phyloP scores from a whole-genome alignment of 2,329 filamentous ascomycete genomes.

The Clonostachys solani region DNA sequence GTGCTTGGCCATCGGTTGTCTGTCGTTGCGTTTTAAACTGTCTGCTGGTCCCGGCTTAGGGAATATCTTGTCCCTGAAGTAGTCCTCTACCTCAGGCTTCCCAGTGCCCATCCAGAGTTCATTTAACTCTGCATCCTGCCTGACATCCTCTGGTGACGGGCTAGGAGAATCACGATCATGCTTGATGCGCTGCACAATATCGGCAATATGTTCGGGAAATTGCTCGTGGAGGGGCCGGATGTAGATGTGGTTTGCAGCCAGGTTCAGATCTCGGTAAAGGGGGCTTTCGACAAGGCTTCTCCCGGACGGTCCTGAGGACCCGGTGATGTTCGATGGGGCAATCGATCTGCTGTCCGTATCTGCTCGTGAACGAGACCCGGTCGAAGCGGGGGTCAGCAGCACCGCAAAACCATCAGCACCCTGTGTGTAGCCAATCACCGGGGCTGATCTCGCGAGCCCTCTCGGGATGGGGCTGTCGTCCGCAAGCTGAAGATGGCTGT shows the following conservation, averaged over 20 bases:
- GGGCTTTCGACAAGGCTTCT: not conserved
- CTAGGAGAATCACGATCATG: slow-evolving; percentile 2
- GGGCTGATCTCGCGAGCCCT: too few species aligned
- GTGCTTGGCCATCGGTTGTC: not conserved
- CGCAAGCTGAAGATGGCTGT: too few species aligned
- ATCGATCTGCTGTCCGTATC: too few species aligned
- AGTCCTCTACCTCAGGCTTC: slow-evolving; percentile 1
- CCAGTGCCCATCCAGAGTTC: not conserved
- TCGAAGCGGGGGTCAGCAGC: too few species aligned
- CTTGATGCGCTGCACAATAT: not conserved
- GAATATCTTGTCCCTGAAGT: not conserved
- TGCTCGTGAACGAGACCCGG: too few species aligned
- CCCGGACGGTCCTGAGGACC: not conserved
- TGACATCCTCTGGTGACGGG: not conserved
- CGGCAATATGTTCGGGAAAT: slow-evolving; percentile 1
- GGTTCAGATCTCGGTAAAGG: not conserved
- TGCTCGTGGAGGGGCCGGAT: not conserved
- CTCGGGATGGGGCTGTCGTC: too few species aligned
- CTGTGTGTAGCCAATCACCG: too few species aligned
- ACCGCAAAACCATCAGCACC: too few species aligned
- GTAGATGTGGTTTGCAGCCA: not conserved
- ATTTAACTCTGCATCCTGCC: slow-evolving; percentile 1
- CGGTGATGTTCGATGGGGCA: not conserved
- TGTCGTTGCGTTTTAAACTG: not conserved
- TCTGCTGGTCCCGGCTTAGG: not conserved